Evolutionary conservation across 1,139 yeast species (phyloP), one percentile per base, ranked within the genome.

Genomic region (Yamadazyma sp.): DNA sequence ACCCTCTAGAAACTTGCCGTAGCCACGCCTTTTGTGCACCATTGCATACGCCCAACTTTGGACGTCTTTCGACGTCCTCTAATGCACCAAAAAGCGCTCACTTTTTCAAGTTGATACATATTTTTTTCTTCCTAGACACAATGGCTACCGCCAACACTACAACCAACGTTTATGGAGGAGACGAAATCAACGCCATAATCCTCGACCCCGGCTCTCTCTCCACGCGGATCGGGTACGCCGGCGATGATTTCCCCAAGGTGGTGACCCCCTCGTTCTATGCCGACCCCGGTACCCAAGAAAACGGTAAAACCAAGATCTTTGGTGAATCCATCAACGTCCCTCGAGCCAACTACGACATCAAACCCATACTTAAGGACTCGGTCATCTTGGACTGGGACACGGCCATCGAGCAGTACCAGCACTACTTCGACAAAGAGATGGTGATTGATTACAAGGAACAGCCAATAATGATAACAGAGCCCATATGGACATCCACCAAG

Each of bases 191-290:
- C 47, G 96, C 98, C 27, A 73, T 92, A 6, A 95, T 92, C 20
- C 72, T 92, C 26, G 98, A 92, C 59, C 91, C 96, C 0, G 98
- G 98, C 18, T 83, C 96, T 9, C 79, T 73, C 49, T 69, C 79
- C 45, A 88, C 97, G 3, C 79, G 94, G 42, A 79, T 86, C 17
- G 98, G 98, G 1, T 91, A 80, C 60, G 95, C 98, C 4, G 98
- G 98, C 8, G 95, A 89, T 47, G 98, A 92, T 60, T 77, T 81
- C 44, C 98, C 98, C 6, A 81, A 85, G 48, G 68, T 83, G 2
- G 80, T 85, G 28, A 63, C 85, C 5, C 87, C 96, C 2, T 84
- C 96, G 0, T 70, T 59, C 46, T 83, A 65, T 46, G 67, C 68
- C 9, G 40, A 48, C 42, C 18, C 31, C 16, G 50, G 43, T 32